Evolutionary conservation across 768 basidiomycete species (phyloP), one percentile per base, ranked within the genome.

Genomic region (Dentipellis fragilis): DNA sequence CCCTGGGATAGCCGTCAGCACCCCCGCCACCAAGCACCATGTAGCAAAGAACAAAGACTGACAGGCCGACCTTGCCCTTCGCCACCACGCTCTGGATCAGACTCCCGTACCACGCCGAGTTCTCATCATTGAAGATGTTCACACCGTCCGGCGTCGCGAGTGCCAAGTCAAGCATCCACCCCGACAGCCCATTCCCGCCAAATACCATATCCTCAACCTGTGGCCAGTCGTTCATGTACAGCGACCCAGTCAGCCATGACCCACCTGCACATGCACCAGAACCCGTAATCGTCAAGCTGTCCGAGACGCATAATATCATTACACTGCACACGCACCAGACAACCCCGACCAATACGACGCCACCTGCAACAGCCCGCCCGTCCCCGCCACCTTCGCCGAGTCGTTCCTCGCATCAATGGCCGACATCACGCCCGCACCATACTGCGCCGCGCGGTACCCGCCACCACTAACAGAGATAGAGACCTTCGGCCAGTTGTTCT

Each of bases 401-500:
- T 67, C 65, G 55, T 87, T 87, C 39, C 84, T 71, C 22, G 77
- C 77, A 69, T 89, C 85, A 48, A 87, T 66, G 1, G 73, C 83
- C 12, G 70, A 74, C 17, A 85, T 62, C 52, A 79, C 75, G 9
- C 75, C 84, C 0, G 83, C 87, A 19, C 79, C 84, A 55, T 76
- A 85, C 57, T 80, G 78, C 0, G 85, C 84, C 0, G 86, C 79
- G 39, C 89, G 74, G 40, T 83, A 76, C 0, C 87, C 87, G 12
- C 84, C 84, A 2, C 89, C 89, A 21, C 83, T 82, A 10, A 87
- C 69, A 1, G 86, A 86, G 51, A 87, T 71, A 2, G 78, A 85
- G 22, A 87, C 68, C 52, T 71, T 75, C 9, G 83, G 79, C 54
- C 78, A 73, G 22, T 68, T 65, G 2, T 61, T 67, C 40, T 66